Percentiles rank a stretch among this genome's conserved stretches.
Conservation (phyloP, 371 early-diverging fungal genomes). For the Encephalitozoon cuniculi region DNA sequence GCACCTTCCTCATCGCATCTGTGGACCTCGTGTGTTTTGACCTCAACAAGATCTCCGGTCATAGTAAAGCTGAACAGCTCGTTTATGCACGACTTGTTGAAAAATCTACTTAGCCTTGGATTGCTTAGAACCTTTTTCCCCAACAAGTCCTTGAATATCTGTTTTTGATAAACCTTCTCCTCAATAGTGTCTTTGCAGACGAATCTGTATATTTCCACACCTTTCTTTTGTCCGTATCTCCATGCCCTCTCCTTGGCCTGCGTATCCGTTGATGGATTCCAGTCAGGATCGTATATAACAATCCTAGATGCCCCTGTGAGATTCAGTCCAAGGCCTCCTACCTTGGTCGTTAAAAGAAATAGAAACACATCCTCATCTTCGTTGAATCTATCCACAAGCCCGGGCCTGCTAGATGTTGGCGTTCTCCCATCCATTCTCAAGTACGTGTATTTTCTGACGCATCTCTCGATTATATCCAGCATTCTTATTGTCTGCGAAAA, state of each 20-base stretch:
- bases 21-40: neutral
- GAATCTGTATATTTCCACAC: constrained; percentile 85
- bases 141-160: constrained; percentile 82
- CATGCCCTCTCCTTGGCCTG: constrained; percentile 91
- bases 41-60: constrained; percentile 49
- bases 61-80: constrained; percentile 72
- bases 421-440: constrained; percentile 88
- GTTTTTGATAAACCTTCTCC: constrained; percentile 64
- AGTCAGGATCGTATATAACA: constrained; percentile 90
- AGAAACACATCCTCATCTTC: constrained; percentile 65
- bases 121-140: constrained; percentile 83
- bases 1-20: neutral
- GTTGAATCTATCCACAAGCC: constrained; percentile 79
- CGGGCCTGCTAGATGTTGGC: constrained; percentile 68
- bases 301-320: constrained; percentile 83
- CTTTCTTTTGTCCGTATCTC: constrained; percentile 78
- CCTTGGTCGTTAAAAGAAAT: constrained; percentile 86
- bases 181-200: constrained; percentile 85
- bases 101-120: constrained; percentile 76
- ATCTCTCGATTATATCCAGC: constrained; percentile 77
- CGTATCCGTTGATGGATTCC: constrained; percentile 90
- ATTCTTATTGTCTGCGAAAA: constrained; percentile 89
- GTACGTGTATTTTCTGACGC: constrained; percentile 66
- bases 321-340: constrained; percentile 88
- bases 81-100: constrained; percentile 66